A percentile compares a stretch with the other conserved stretches of the same genome.
Conservation (phyloP, 306 rosid species). For the Elaeagnus macrophylla region DNA sequence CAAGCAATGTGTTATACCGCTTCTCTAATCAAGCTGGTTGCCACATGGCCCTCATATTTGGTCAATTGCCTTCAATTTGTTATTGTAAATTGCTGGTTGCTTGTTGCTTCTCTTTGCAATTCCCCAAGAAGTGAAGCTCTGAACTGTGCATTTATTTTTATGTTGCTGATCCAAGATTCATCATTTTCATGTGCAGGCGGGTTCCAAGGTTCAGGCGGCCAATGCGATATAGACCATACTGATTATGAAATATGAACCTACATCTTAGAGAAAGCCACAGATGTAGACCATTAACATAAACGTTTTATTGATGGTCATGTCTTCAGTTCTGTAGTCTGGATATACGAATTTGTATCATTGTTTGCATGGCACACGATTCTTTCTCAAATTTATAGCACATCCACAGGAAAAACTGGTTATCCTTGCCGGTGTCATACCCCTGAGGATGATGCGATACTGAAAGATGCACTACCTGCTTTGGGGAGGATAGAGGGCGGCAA, state of each 20-base stretch:
- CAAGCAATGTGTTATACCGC: no score
- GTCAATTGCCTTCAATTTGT: not conserved
- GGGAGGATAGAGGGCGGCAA: slow-evolving; percentile 17
- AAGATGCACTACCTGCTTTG: slow-evolving; percentile 11
- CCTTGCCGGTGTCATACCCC: slow-evolving; percentile 4
- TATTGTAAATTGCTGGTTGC: not conserved
- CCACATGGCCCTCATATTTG: no score
- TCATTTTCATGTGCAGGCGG: slow-evolving; percentile 54
- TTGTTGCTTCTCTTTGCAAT: slow-evolving; percentile 2
- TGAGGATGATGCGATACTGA: not conserved
- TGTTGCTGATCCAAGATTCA: slow-evolving; percentile 4
- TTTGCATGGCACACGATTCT: slow-evolving; percentile 20
- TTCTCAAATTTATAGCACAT: slow-evolving; percentile 22
- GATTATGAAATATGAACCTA: slow-evolving; percentile 25
- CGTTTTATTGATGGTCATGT: slow-evolving; percentile 22
- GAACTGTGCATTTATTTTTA: not conserved
- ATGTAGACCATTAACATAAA: no score
- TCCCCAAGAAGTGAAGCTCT: not conserved
- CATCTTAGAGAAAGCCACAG: no score
- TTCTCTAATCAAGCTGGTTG: no score
- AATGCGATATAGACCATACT: slow-evolving; percentile 80
- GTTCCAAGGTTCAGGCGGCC: slow-evolving; percentile 93
- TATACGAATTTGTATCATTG: slow-evolving; percentile 14
- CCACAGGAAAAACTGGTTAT: slow-evolving; percentile 10
- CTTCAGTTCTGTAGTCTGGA: slow-evolving; percentile 13